Conservation (phyloP, 2,329 filamentous ascomycete species). For the Hymenoscyphus fructigenus region DNA sequence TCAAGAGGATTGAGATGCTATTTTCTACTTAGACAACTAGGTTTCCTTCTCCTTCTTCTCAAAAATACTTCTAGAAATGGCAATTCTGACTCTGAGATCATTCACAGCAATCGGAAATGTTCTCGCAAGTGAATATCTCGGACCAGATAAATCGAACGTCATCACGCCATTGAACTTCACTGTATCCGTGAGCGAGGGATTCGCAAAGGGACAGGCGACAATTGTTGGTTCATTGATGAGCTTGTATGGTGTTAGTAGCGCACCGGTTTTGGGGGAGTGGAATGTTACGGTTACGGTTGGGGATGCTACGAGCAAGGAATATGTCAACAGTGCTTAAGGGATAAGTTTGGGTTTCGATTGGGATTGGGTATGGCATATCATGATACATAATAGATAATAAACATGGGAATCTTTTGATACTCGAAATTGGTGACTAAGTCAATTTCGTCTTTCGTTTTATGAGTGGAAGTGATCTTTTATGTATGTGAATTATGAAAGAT, state of each 20-base stretch:
- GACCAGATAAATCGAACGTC: constrained; percentile 1
- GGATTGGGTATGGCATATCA: no score
- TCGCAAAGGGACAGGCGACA: background rate
- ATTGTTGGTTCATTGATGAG: constrained; percentile 15
- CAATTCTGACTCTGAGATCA: no score
- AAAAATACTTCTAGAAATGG: no score
- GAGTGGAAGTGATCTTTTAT: no score
- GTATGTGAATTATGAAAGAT: background rate
- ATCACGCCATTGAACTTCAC: background rate
- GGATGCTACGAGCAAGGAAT: background rate
- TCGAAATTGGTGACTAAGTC: no score
- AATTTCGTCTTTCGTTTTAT: no score
- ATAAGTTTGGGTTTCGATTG: background rate
- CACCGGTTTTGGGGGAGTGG: constrained; percentile 3
- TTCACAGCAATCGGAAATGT: constrained; percentile 12
- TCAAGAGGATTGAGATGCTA: no score
- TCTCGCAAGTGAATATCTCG: constrained; percentile 10
- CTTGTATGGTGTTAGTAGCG: constrained; percentile 14
- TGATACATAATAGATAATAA: no score
- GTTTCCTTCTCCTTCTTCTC: no score
- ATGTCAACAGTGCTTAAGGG: background rate
- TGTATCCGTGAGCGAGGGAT: background rate
- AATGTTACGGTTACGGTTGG: constrained; percentile 16
- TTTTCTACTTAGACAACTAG: no score
- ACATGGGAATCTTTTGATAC: no score